Conservation (phyloP, 495 filamentous ascomycete genomes). For the Talaromyces thailandensis region DNA sequence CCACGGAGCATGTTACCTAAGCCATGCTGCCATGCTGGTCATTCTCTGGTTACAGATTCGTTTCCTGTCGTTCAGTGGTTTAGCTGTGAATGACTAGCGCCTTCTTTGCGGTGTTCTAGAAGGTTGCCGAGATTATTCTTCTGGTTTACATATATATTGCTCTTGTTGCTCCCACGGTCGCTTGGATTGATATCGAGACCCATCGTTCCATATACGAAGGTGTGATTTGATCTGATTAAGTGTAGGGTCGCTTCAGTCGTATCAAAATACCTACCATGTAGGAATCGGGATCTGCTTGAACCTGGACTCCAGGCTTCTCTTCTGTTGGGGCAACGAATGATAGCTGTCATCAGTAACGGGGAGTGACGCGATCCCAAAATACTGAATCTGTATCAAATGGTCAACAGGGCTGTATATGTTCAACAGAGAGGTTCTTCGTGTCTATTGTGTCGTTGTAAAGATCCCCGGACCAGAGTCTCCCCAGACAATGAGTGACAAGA, state of each 20-base stretch:
- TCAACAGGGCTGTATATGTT: neutral
- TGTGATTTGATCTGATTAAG: neutral
- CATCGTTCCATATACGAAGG: neutral
- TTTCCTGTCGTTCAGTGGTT: neutral
- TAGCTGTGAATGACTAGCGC: neutral
- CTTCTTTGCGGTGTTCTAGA: neutral
- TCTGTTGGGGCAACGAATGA: neutral
- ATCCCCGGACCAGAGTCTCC: neutral
- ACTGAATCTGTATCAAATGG: neutral
- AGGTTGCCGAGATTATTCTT: neutral
- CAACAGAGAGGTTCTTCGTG: neutral
- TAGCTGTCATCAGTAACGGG: neutral
- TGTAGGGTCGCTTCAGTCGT: neutral
- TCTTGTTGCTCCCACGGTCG: neutral
- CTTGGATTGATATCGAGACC: neutral
- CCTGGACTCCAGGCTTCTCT: neutral
- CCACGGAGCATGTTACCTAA: neutral
- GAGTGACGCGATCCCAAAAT: neutral
- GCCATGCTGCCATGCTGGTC: neutral
- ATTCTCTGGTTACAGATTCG: neutral
- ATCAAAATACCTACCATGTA: neutral
- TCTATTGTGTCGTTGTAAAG: neutral
- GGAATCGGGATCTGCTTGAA: neutral
- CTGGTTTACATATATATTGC: neutral
- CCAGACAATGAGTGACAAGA: neutral